phyloP scores from a whole-genome alignment of 2,329 filamentous ascomycete genomes.

The Nothophaeocryptopus gaeumannii region DNA sequence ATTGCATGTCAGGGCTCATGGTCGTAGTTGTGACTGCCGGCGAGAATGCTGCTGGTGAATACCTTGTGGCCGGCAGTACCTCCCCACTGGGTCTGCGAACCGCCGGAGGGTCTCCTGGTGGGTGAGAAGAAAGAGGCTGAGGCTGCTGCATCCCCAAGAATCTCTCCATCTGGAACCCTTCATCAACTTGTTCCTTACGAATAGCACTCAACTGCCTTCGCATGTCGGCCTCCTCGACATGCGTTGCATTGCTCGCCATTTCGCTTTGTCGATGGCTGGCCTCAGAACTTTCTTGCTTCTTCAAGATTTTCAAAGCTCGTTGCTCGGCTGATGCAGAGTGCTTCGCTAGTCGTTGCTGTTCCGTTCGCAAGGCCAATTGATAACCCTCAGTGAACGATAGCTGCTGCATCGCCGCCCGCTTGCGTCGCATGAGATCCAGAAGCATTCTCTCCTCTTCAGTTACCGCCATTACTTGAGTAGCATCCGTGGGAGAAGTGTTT shows the following conservation, averaged over 20 bases:
- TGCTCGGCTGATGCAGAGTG: constrained; percentile 25
- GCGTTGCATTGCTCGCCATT: constrained; percentile 13
- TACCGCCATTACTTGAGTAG: constrained; percentile 42
- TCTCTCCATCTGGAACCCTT: constrained; percentile 28
- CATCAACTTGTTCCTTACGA: constrained; percentile 30
- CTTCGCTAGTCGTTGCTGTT: constrained; percentile 30
- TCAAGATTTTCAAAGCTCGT: constrained; percentile 24
- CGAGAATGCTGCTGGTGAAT: constrained; percentile 13
- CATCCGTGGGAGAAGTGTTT: constrained; percentile 10
- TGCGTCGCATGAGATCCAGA: constrained; percentile 50
- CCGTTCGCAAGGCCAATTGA: constrained; percentile 33
- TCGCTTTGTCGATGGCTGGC: constrained; percentile 16
- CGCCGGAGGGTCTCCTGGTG: constrained; percentile 8
- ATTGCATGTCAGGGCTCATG: constrained; percentile 6
- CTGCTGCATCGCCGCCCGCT: constrained; percentile 47
- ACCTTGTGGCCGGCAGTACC: constrained; percentile 19
- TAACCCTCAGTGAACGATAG: constrained; percentile 40
- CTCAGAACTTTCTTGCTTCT: constrained; percentile 18
- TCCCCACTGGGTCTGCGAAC: constrained; percentile 18
- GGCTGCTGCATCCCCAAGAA: constrained; percentile 27
- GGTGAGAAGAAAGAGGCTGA: constrained; percentile 20
- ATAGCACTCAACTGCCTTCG: constrained; percentile 27
- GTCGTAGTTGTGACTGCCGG: constrained; percentile 2
- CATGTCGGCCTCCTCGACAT: constrained; percentile 13
- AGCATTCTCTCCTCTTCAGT: constrained; percentile 51